These are phyloP conservation scores for Cladophialophora yegresii DNA, from an alignment of 2,329 filamentous ascomycete genomes.

Conservation along the genomic window DNA sequence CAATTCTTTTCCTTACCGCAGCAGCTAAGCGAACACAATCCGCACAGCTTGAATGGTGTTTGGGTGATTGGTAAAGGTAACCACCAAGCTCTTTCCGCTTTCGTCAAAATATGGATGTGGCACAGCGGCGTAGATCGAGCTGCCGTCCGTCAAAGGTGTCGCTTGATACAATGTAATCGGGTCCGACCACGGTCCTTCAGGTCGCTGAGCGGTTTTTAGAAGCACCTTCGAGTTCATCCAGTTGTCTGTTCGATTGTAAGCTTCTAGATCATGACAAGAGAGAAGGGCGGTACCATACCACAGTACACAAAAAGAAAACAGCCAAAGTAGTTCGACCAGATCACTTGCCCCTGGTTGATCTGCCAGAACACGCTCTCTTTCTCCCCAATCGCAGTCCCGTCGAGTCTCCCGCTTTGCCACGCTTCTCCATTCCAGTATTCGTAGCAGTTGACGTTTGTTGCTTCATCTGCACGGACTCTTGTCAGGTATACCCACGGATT, in stretches of 20 bases:
- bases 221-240: conserved; percentile 34
- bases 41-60: conserved; percentile 36
- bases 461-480: conserved; percentile 27
- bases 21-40: conserved; percentile 21
- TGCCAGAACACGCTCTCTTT: conserved; percentile 38
- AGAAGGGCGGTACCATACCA: conserved; percentile 20
- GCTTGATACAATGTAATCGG: conserved; percentile 34
- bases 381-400: conserved; percentile 26
- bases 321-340: conserved; percentile 34
- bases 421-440: conserved; percentile 37
- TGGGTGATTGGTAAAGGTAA: conserved; percentile 38
- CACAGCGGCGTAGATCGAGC: conserved; percentile 36
- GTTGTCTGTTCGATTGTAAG: conserved; percentile 25
- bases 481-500: conserved; percentile 36
- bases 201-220: conserved; percentile 28
- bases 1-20: background rate
- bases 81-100: conserved; percentile 34
- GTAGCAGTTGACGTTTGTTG: conserved; percentile 32
- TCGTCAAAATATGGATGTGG: conserved; percentile 37
- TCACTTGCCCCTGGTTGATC: conserved; percentile 38
- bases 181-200: conserved; percentile 38
- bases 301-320: conserved; percentile 37
- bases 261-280: background rate
- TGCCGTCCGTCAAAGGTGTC: conserved; percentile 27
- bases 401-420: conserved; percentile 32